Evolutionary conservation across 441 rosid species (phyloP), one percentile per base, ranked within the genome.

Genomic region (Syzygium malaccense): DNA sequence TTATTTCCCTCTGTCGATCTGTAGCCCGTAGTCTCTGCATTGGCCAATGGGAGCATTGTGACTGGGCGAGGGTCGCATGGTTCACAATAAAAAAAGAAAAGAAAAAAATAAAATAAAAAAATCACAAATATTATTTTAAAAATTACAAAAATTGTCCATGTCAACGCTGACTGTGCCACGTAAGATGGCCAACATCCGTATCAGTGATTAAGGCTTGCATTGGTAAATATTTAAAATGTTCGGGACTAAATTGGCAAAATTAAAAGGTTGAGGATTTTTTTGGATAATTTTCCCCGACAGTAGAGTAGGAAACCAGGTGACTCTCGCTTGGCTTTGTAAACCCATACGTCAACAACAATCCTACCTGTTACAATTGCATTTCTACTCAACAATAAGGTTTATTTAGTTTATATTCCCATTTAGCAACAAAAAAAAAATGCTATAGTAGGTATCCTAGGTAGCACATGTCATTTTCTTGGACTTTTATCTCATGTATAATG

Each of bases 171-270:
- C 9, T 55, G 20, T 18, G 19, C 57, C 19, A 55, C 56, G 7
- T 17, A 55, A 2, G 18, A 19, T 8, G 18, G 20, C 18, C 4
- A 4, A 4, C 4, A 12, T n/a, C 4, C 4, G 7, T 6, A 1
- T 62, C 2, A 7, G 2, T 62, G 33, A 10, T 62, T 62, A 62
- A 64, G 0, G 19, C 30, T 0, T 64, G 5, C 3, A 30, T n/a
- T n/a, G 5, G 1, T 0, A 64, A 12, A 64, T 64, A 0, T 7
- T 64, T 0, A n/a, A n/a, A 30, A n/a, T 0, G 10, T 30, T n/a
- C 1, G 7, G 0, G 3, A 64, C 0, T 30, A 17, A 7, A 19
- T 55, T 64, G 2, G 2, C 3, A 64, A n/a, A 64, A 64, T 64
- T 64, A n/a, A n/a, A 62, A 64, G 0, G 1, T 30, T 30, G 3